Percentiles rank a stretch among this genome's conserved stretches.
Conservation (phyloP, 768 basidiomycete species). For the Tulasnella sp. region DNA sequence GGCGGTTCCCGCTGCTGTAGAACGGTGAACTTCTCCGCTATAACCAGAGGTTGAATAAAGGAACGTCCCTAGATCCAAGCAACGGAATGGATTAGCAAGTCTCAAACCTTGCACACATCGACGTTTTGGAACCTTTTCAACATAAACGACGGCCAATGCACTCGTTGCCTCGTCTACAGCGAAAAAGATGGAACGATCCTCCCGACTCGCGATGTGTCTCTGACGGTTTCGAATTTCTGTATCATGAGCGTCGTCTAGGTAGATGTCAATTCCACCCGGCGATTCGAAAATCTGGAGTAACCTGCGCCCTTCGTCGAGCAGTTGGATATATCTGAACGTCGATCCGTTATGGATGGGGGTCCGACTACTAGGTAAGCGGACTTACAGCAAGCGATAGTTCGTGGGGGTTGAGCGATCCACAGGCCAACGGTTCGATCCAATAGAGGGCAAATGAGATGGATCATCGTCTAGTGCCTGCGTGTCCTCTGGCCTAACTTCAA, state of each 20-base stretch:
- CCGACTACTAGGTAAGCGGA: too few species aligned
- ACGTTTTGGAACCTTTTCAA: too few species aligned
- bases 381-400: too few species aligned
- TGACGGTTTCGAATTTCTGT: not conserved
- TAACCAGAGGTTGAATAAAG: slow-evolving; percentile 35
- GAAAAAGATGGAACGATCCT: slow-evolving; percentile 33
- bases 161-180: slow-evolving; percentile 53
- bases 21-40: slow-evolving; percentile 43
- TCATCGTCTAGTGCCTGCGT: too few species aligned
- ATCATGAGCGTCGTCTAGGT: not conserved
- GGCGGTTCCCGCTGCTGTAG: slow-evolving; percentile 42
- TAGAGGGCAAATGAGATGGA: too few species aligned
- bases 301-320: not conserved
- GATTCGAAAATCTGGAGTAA: not conserved
- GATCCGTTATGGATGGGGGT: too few species aligned
- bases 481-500: too few species aligned
- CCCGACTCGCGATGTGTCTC: not conserved
- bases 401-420: too few species aligned
- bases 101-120: too few species aligned
- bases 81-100: not conserved
- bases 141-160: slow-evolving; percentile 38
- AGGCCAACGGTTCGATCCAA: too few species aligned
- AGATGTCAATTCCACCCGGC: not conserved
- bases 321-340: not conserved
- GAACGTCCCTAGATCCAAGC: not conserved